Conservation (phyloP, 1,284 basidiomycete species). For the Apiotrichum siamense region DNA sequence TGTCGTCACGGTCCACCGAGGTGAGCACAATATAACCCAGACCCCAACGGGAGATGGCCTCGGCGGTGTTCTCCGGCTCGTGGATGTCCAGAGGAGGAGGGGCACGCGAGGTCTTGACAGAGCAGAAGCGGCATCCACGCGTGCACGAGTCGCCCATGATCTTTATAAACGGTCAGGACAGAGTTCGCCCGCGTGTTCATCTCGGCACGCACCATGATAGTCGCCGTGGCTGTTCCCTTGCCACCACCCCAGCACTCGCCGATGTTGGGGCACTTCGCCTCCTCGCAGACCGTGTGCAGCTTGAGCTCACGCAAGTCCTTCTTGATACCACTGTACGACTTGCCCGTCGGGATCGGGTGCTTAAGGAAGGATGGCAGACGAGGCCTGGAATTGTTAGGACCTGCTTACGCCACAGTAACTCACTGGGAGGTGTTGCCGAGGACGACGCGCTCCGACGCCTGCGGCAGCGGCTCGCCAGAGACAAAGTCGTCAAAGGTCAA, state of each 20-base stretch:
- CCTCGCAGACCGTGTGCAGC: slow-evolving; percentile 96
- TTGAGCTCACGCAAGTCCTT: slow-evolving; percentile 86
- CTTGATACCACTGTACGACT: slow-evolving; percentile 87
- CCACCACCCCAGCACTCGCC: slow-evolving; percentile 98
- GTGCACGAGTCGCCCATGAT: slow-evolving; percentile 99
- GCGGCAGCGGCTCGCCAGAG: slow-evolving; percentile 52
- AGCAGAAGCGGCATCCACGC: slow-evolving; percentile 94
- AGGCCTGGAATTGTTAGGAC: slow-evolving; percentile 53
- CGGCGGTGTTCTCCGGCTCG: slow-evolving; percentile 96
- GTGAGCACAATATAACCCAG: slow-evolving; percentile 97
- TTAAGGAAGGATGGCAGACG: slow-evolving; percentile 89
- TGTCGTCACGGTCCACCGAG: slow-evolving; percentile 92
- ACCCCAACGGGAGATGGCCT: slow-evolving; percentile 97
- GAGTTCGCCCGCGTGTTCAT: neutral
- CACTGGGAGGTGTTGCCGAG: slow-evolving; percentile 74
- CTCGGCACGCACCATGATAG: slow-evolving; percentile 76
- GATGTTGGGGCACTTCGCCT: slow-evolving; percentile 97
- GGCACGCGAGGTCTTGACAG: slow-evolving; percentile 84
- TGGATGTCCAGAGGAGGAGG: slow-evolving; percentile 91
- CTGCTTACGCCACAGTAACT: slow-evolving; percentile 27
- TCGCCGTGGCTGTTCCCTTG: slow-evolving; percentile 86
- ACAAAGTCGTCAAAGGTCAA: slow-evolving; percentile 83
- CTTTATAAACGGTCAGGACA: slow-evolving; percentile 48
- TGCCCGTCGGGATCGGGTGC: slow-evolving; percentile 84
- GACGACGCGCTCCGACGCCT: slow-evolving; percentile 56